These are phyloP conservation scores for Acer campestre DNA, from an alignment of 345 rosid species.

Conservation along the genomic window DNA sequence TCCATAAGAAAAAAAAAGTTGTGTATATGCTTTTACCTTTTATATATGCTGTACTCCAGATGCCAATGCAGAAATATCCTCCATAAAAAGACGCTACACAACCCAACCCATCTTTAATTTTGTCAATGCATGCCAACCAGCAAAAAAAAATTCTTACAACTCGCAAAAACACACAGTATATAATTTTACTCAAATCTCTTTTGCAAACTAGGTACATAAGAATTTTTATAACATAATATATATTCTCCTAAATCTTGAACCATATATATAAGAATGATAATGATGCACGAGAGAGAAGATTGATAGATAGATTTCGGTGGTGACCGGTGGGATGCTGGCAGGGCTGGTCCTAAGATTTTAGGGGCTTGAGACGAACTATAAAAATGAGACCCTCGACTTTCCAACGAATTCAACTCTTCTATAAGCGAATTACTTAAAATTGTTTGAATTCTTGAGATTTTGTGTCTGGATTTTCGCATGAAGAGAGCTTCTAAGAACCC, in stretches of 20 bases:
- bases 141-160: not conserved
- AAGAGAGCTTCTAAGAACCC: too few species aligned
- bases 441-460: too few species aligned
- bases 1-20: not conserved
- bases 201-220: not conserved
- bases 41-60: not conserved
- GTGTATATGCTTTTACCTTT: not conserved
- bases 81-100: not conserved
- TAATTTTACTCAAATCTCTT: not conserved
- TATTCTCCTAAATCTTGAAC: slow-evolving; percentile 1
- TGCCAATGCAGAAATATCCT: not conserved
- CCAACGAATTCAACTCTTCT: too few species aligned
- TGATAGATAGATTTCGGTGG: not conserved
- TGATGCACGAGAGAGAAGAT: not conserved
- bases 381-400: too few species aligned
- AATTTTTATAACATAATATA: not conserved
- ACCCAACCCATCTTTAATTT: not conserved
- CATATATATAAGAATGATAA: not conserved
- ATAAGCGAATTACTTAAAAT: too few species aligned
- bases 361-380: too few species aligned
- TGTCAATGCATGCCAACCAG: not conserved
- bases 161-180: not conserved
- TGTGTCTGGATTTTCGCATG: too few species aligned
- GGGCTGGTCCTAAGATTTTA: not conserved
- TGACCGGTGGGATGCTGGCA: not conserved